Percentiles rank a stretch among this genome's conserved stretches.
These are phyloP conservation scores for Citrus hindsii DNA, from an alignment of 345 rosid genomes.

Conservation along the genomic window DNA sequence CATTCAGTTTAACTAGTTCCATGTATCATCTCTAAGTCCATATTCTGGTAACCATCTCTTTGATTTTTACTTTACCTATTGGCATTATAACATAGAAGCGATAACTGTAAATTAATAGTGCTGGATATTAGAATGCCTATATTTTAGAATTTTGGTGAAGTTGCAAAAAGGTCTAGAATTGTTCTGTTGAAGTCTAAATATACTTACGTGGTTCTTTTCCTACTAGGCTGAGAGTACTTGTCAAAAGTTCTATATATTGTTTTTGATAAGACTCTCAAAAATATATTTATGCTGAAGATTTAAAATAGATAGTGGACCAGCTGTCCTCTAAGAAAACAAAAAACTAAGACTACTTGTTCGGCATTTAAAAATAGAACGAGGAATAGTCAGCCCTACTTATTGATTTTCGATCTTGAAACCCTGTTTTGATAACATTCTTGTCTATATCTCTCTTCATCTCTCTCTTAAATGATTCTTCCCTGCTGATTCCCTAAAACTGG, in stretches of 20 bases:
- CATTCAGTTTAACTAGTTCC: neutral
- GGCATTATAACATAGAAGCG: neutral
- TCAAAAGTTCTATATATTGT: neutral
- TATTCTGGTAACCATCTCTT: neutral
- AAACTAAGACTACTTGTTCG: neutral
- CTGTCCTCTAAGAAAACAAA: too few relatives aligned
- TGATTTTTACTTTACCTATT: neutral
- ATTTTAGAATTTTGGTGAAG: neutral
- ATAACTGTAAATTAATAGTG: neutral
- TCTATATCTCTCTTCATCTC: neutral
- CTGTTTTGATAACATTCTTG: too few relatives aligned
- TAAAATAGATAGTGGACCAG: too few relatives aligned
- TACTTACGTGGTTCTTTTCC: neutral
- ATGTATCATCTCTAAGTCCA: neutral
- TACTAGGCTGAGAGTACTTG: neutral
- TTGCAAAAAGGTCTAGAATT: neutral
- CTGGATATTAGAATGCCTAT: neutral
- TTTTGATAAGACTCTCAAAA: too few relatives aligned
- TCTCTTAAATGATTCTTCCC: neutral
- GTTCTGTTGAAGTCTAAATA: neutral
- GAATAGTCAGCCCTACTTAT: neutral
- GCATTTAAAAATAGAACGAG: neutral
- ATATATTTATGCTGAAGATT: too few relatives aligned
- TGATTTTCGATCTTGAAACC: too few relatives aligned
- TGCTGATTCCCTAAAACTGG: neutral